Evolutionary conservation across 1,284 basidiomycete genomes (phyloP).

Genomic region (Fereydounia khargensis): DNA sequence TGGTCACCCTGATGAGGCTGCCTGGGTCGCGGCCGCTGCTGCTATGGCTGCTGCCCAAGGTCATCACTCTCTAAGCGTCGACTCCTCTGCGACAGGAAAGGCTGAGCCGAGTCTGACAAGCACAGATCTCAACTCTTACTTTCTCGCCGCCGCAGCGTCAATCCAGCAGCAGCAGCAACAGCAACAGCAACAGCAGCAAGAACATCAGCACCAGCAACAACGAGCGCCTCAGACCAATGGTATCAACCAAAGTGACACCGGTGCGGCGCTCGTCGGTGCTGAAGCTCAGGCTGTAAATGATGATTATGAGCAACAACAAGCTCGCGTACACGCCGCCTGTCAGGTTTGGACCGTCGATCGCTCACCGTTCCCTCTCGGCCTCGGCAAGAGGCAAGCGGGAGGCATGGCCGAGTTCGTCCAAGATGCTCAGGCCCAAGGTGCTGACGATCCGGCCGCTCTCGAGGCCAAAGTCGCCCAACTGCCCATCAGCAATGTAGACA

Average conservation of each 20-base stretch:
- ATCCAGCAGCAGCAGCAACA: constrained; percentile 30
- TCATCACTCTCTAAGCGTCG: not conserved
- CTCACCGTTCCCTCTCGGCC: constrained; percentile 17
- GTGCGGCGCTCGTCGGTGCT: not conserved
- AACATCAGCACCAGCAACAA: not conserved
- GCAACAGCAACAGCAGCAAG: constrained; percentile 1
- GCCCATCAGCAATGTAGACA: constrained; percentile 5
- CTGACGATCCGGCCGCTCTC: not conserved
- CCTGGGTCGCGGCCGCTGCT: constrained; percentile 25
- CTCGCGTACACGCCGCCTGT: constrained; percentile 10
- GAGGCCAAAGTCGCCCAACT: not conserved
- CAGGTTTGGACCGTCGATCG: constrained; percentile 13
- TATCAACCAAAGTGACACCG: no score
- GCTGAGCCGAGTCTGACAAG: no score
- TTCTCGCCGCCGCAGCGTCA: constrained; percentile 34
- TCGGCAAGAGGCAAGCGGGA: constrained; percentile 12
- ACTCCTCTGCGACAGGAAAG: no score
- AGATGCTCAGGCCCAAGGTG: not conserved
- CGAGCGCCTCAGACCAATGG: no score
- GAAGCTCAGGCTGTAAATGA: not conserved
- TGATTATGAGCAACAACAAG: not conserved
- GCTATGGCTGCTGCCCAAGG: constrained; percentile 27
- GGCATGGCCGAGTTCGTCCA: constrained; percentile 4
- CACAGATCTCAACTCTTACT: constrained; percentile 28
- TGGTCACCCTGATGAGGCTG: constrained; percentile 13